These are phyloP conservation scores for Hyaloscypha finlandica DNA, from an alignment of 495 filamentous ascomycete species.

Conservation along the genomic window DNA sequence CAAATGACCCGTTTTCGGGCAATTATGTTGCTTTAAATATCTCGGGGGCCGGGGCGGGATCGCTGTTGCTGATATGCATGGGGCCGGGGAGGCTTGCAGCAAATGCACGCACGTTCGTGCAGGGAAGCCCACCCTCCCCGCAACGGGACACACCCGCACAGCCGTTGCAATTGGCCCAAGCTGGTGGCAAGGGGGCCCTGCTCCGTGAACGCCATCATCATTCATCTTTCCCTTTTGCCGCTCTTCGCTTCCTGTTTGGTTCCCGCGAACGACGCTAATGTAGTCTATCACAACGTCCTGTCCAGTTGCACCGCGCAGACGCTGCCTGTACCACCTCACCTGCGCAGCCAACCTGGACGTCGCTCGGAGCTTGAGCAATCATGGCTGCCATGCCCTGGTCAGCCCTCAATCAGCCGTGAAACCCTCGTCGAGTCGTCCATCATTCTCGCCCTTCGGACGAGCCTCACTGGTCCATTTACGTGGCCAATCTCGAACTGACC, in stretches of 20 bases:
- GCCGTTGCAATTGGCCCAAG: conserved; percentile 2
- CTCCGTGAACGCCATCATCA: neutral
- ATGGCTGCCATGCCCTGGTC: conserved; percentile 7
- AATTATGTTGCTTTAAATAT: conserved; percentile 34
- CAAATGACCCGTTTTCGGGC: conserved; percentile 16
- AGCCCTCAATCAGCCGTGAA: conserved; percentile 1
- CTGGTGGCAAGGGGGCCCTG: neutral
- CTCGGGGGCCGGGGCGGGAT: neutral
- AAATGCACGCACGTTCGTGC: neutral
- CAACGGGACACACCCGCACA: neutral
- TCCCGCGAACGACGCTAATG: neutral
- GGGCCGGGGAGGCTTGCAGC: neutral
- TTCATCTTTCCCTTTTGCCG: neutral
- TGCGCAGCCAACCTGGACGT: neutral
- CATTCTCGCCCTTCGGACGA: neutral
- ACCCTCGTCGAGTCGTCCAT: conserved; percentile 1
- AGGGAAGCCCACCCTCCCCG: neutral
- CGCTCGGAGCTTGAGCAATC: neutral
- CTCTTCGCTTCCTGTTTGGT: neutral
- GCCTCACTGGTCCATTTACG: conserved; percentile 11
- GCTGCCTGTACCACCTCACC: neutral
- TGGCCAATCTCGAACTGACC: conserved; percentile 26
- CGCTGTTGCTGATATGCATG: conserved; percentile 6
- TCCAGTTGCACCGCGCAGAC: neutral
- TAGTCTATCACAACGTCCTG: neutral